These are phyloP conservation scores for Colletotrichum sp. DNA, from an alignment of 2,329 filamentous ascomycete species.

Conservation along the genomic window DNA sequence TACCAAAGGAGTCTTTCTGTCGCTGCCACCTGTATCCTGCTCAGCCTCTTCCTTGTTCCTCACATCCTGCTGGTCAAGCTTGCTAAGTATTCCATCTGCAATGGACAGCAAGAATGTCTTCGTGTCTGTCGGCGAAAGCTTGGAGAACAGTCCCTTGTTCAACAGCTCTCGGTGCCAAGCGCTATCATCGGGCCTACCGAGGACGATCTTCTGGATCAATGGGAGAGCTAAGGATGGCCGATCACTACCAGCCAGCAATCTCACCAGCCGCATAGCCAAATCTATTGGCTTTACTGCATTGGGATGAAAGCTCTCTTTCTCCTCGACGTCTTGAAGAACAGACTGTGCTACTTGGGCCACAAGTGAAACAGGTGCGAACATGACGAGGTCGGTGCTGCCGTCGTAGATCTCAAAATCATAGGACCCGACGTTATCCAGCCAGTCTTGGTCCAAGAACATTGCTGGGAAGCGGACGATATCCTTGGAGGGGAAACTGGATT, in stretches of 20 bases:
- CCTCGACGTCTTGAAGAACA: neutral
- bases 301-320: neutral
- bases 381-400: neutral
- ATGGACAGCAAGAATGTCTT: neutral
- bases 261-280: neutral
- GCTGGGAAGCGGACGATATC: neutral
- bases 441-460: neutral
- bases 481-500: neutral
- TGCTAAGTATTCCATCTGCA: neutral
- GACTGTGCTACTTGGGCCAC: neutral
- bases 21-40: neutral
- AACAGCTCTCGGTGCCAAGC: slow-evolving; percentile 4
- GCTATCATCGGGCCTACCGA: neutral
- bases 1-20: neutral
- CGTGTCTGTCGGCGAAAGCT: neutral
- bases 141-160: neutral
- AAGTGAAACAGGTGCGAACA: neutral
- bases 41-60: neutral
- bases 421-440: neutral
- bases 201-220: neutral
- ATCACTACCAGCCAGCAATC: neutral
- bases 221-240: slow-evolving; percentile 1
- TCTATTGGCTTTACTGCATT: neutral
- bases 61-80: neutral
- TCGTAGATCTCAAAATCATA: neutral